A percentile compares a stretch with the other conserved stretches of the same genome.
Conservation (phyloP, 2,329 filamentous ascomycete genomes). For the Arthrobotrys entomopaga region DNA sequence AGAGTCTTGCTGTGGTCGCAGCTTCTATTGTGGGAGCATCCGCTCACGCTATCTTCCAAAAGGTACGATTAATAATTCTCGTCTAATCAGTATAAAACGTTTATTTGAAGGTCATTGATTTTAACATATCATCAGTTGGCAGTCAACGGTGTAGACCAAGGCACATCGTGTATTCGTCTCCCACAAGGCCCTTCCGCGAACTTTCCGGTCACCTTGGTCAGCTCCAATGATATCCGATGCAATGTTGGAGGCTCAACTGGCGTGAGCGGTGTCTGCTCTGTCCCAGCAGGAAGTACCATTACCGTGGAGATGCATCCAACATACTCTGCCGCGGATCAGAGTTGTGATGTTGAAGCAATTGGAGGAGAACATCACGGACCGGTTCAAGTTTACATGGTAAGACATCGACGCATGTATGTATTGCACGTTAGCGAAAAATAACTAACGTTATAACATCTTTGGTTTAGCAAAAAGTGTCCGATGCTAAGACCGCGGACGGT, state of each 20-base stretch:
- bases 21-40: conserved; percentile 24
- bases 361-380: conserved; percentile 69
- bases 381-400: conserved; percentile 67
- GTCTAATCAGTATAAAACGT: not conserved
- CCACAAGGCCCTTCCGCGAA: conserved; percentile 64
- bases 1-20: conserved; percentile 27
- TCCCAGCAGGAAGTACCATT: conserved; percentile 64
- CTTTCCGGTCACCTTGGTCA: conserved; percentile 67
- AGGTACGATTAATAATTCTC: conserved; percentile 12
- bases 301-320: conserved; percentile 71
- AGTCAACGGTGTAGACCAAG: conserved; percentile 65
- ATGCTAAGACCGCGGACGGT: conserved; percentile 65
- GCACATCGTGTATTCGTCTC: conserved; percentile 65
- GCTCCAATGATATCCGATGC: conserved; percentile 66
- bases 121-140: conserved; percentile 61
- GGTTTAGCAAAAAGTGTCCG: conserved; percentile 62
- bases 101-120: not conserved
- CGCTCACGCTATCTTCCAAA: conserved; percentile 40
- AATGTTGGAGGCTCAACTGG: conserved; percentile 63
- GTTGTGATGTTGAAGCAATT: conserved; percentile 66
- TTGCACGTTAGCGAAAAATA: not conserved
- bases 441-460: not conserved
- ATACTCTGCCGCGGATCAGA: conserved; percentile 63
- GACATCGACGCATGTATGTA: not conserved
- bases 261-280: conserved; percentile 64